These are phyloP conservation scores for Zygoascus meyerae DNA, from an alignment of 1,139 yeast genomes.

Conservation along the genomic window DNA sequence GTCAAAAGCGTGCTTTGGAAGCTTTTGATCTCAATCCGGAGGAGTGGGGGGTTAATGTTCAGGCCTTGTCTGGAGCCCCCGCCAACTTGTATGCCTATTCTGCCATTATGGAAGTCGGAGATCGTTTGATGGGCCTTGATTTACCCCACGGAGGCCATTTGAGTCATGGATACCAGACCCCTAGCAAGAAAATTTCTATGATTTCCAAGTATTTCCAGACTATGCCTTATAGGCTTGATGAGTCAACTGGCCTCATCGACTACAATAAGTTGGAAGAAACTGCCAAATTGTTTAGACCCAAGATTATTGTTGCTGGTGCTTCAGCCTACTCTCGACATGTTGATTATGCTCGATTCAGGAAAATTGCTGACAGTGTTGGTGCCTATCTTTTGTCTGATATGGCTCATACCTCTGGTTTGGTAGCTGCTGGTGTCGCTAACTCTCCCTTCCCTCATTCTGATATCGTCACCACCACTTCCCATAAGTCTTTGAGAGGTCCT, in stretches of 20 bases:
- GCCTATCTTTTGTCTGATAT: slow-evolving; percentile 94
- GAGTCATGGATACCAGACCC: slow-evolving; percentile 97
- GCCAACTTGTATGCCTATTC: slow-evolving; percentile 96
- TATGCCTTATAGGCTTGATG: slow-evolving; percentile 94
- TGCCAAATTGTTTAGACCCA: slow-evolving; percentile 87
- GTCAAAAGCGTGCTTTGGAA: slow-evolving; percentile 88
- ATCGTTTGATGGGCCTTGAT: slow-evolving; percentile 94
- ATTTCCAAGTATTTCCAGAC: slow-evolving; percentile 96
- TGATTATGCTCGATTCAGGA: slow-evolving; percentile 93
- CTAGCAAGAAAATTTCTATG: slow-evolving; percentile 88
- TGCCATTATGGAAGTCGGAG: slow-evolving; percentile 91
- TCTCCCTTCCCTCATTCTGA: slow-evolving; percentile 96
- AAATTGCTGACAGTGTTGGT: slow-evolving; percentile 93
- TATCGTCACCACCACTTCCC: slow-evolving; percentile 96
- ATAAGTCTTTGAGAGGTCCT: slow-evolving; percentile 97
- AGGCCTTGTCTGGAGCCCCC: slow-evolving; percentile 93
- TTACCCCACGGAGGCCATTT: slow-evolving; percentile 98
- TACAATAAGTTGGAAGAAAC: slow-evolving; percentile 90
- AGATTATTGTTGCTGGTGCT: slow-evolving; percentile 94
- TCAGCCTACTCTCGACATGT: slow-evolving; percentile 94
- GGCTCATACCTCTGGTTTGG: slow-evolving; percentile 97
- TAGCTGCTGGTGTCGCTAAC: slow-evolving; percentile 95
- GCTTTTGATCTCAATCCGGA: slow-evolving; percentile 77
- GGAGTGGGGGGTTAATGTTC: slow-evolving; percentile 98
- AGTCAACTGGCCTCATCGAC: slow-evolving; percentile 88